A percentile compares a stretch with the other conserved stretches of the same genome.
Conservation (phyloP, 1,284 basidiomycete genomes). For the Mycena sp. region DNA sequence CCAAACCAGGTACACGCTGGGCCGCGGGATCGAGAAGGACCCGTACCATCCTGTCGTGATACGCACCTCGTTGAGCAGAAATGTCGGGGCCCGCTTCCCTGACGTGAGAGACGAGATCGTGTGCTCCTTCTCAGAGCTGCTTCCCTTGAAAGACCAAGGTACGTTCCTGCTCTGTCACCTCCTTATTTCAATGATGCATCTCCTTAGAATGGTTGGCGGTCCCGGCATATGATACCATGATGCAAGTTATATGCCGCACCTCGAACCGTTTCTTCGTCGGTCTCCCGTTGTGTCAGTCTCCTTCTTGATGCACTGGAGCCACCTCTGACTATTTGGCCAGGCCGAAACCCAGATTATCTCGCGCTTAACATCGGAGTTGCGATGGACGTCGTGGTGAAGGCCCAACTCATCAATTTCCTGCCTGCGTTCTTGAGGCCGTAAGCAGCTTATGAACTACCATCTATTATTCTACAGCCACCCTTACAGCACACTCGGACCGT, state of each 20-base stretch:
- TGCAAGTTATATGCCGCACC: conserved; percentile 47
- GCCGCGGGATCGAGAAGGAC: conserved; percentile 33
- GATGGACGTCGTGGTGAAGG: conserved; percentile 37
- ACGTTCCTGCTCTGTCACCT: not conserved
- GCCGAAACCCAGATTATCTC: conserved; percentile 48
- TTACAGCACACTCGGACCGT: conserved; percentile 35
- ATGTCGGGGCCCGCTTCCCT: conserved; percentile 46
- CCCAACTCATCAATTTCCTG: conserved; percentile 38
- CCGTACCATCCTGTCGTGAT: conserved; percentile 51
- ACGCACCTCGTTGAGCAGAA: conserved; percentile 48
- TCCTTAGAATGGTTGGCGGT: conserved; percentile 48
- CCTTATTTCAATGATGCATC: not conserved
- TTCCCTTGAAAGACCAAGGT: conserved; percentile 40
- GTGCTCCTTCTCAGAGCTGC: conserved; percentile 42
- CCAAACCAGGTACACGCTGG: conserved; percentile 22
- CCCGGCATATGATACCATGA: conserved; percentile 38
- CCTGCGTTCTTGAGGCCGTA: conserved; percentile 44
- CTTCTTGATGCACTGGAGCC: conserved; percentile 21
- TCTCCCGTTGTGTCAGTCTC: conserved; percentile 48
- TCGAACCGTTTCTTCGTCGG: conserved; percentile 57
- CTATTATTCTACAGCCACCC: not conserved
- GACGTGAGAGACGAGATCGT: conserved; percentile 51
- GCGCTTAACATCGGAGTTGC: conserved; percentile 47
- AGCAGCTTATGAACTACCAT: conserved; percentile 8
- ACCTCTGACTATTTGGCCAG: conserved; percentile 44